phyloP scores from a whole-genome alignment of 371 early-diverging fungal genomes.

The Chytridium lagenaria region DNA sequence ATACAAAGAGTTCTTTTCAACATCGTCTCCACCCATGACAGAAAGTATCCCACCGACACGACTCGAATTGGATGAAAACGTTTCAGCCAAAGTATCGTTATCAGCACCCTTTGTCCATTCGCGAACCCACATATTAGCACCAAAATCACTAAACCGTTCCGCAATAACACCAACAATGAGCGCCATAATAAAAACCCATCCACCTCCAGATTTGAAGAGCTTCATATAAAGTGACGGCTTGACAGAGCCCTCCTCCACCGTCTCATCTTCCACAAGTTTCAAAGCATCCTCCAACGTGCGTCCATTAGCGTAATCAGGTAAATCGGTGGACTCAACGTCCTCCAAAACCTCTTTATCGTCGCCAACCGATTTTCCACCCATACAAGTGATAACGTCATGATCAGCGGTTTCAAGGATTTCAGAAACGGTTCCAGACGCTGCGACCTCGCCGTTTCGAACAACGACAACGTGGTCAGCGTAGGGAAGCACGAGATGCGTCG shows the following conservation, averaged over 20 bases:
- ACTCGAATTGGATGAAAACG: neutral
- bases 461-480: conserved; percentile 41
- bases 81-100: neutral
- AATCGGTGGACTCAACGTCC: conserved; percentile 74
- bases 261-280: conserved; percentile 45
- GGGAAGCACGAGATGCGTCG: conserved; percentile 59
- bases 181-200: conserved; percentile 36
- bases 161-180: conserved; percentile 26
- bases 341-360: conserved; percentile 32
- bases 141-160: conserved; percentile 24
- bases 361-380: neutral
- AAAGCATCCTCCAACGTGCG: conserved; percentile 13
- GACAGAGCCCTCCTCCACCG: conserved; percentile 45
- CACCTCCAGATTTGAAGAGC: conserved; percentile 54
- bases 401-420: conserved; percentile 14
- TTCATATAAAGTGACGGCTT: conserved; percentile 37
- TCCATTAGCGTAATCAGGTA: conserved; percentile 39
- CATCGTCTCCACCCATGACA: neutral
- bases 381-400: neutral
- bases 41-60: neutral
- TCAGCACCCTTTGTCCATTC: conserved; percentile 46
- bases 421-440: conserved; percentile 28
- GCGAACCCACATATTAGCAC: conserved; percentile 54
- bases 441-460: conserved; percentile 38
- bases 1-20: neutral